Conservation (phyloP, 2,329 filamentous ascomycete species). For the Fusarium haematococcum region DNA sequence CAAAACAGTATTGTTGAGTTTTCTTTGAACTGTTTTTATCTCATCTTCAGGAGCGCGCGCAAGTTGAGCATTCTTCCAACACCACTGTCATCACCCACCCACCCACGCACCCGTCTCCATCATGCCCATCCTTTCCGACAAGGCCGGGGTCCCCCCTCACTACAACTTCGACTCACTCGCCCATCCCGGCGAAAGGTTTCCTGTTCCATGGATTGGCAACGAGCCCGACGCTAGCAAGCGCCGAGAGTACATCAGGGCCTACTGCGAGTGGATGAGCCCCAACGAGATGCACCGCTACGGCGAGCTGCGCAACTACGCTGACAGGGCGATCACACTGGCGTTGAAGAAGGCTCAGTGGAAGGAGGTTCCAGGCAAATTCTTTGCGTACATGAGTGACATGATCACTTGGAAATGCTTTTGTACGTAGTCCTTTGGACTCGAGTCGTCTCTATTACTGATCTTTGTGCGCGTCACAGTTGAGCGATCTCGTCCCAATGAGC, state of each 20-base stretch:
- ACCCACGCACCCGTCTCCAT: not conserved
- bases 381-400: not conserved
- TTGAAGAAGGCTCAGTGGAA: not conserved
- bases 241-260: constrained; percentile 2
- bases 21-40: not conserved
- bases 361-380: not conserved
- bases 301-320: not conserved
- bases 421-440: not conserved
- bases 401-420: constrained; percentile 10
- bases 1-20: not conserved
- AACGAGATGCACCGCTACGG: not conserved
- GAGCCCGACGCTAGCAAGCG: not conserved
- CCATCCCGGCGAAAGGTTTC: not conserved
- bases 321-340: not conserved
- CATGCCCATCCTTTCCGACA: not conserved
- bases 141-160: not conserved
- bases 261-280: not conserved
- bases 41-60: not conserved
- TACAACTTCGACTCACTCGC: not conserved
- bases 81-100: not conserved
- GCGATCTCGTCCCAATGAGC: not conserved
- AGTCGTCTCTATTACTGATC: not conserved
- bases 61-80: not conserved
- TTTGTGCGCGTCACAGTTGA: not conserved
- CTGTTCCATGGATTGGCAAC: not conserved